Evolutionary conservation across 225 moss, liverwort and hornwort genomes (phyloP).

Genomic region (Thuidium tamariscinum): DNA sequence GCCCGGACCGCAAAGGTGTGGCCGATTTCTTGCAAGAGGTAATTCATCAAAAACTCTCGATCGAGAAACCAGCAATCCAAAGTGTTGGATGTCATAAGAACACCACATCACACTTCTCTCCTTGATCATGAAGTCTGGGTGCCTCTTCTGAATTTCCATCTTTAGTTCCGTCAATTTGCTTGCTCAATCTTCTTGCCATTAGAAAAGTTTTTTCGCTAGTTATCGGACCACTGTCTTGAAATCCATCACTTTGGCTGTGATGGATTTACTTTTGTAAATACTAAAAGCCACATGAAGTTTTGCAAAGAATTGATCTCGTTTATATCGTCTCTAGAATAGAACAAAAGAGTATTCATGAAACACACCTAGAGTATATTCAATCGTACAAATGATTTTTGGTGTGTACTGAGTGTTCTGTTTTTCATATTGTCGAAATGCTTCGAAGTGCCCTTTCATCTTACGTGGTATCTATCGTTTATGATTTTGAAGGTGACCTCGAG

Average conservation of each 20-base stretch:
- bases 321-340: not conserved
- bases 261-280: not conserved
- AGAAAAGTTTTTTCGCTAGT: not conserved
- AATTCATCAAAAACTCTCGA: not conserved
- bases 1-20: slow-evolving; percentile 83
- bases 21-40: slow-evolving; percentile 93
- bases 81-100: not conserved
- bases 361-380: not conserved
- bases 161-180: not conserved
- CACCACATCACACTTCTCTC: not conserved
- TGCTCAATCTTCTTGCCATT: not conserved
- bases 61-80: not conserved
- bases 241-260: not conserved
- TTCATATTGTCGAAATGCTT: not conserved
- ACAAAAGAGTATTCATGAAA: not conserved
- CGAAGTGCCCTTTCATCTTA: not conserved
- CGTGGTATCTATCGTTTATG: too few relatives aligned
- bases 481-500: slow-evolving; percentile 46
- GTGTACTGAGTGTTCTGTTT: not conserved
- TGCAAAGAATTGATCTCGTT: too few relatives aligned
- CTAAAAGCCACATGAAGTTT: not conserved
- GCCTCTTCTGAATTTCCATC: not conserved
- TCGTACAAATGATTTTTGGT: not conserved
- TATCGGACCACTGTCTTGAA: not conserved
- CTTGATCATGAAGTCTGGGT: not conserved